These are phyloP conservation scores for Cystobasidium tubakii DNA, from an alignment of 768 basidiomycete species.

Conservation along the genomic window DNA sequence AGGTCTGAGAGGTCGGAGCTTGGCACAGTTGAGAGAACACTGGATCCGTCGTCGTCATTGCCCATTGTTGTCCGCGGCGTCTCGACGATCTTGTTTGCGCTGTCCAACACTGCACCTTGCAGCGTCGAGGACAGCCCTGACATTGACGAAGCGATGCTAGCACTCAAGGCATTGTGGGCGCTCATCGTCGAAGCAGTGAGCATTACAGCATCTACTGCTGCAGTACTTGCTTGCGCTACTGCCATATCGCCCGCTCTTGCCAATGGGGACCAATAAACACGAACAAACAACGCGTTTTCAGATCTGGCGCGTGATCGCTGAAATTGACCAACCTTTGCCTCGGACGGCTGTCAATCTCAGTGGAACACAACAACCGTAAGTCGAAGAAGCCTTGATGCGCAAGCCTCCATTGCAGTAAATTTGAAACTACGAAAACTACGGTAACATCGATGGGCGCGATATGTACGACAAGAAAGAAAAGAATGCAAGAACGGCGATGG, in stretches of 20 bases:
- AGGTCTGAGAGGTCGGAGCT: not conserved
- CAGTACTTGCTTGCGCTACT: not conserved
- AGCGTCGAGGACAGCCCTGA: not conserved
- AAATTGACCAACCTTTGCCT: too few relatives aligned
- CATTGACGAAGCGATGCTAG: not conserved
- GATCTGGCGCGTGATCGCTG: too few relatives aligned
- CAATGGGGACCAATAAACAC: too few relatives aligned
- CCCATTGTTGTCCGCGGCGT: not conserved
- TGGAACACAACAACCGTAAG: too few relatives aligned
- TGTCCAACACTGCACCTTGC: not conserved
- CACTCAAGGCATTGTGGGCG: not conserved
- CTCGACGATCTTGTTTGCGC: too few relatives aligned
- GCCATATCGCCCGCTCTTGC: not conserved
- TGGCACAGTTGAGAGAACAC: conserved; percentile 13
- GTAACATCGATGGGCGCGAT: too few relatives aligned
- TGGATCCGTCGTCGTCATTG: conserved; percentile 4
- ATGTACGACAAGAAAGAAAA: too few relatives aligned
- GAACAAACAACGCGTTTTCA: conserved; percentile 1
- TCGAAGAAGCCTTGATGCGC: too few relatives aligned
- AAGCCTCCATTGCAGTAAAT: too few relatives aligned
- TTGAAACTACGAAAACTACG: too few relatives aligned
- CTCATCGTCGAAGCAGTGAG: not conserved
- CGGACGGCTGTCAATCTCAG: too few relatives aligned
- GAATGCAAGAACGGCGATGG: not conserved
- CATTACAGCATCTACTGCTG: not conserved